Percentiles rank a stretch among this genome's conserved stretches.
Conservation (phyloP, 805 yeast species). For the Maudiozyma bulderi region DNA sequence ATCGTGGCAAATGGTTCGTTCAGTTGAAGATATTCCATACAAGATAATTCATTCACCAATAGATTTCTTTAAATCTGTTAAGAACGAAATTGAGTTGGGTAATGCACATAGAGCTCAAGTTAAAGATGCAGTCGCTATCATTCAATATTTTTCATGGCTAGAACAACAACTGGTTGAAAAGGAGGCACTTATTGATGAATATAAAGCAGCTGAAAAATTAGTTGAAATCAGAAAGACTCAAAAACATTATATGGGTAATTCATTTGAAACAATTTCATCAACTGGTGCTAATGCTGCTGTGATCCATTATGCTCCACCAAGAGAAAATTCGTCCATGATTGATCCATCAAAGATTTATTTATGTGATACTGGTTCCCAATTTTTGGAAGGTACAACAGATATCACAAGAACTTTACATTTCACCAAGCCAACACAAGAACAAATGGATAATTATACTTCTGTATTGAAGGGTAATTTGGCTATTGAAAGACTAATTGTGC, state of each 20-base stretch:
- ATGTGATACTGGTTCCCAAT: conserved; percentile 89
- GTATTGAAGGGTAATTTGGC: conserved; percentile 90
- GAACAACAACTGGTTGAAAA: conserved; percentile 43
- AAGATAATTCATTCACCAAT: conserved; percentile 48
- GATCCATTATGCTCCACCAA: conserved; percentile 66
- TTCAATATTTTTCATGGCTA: conserved; percentile 75
- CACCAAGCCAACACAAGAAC: conserved; percentile 44
- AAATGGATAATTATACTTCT: conserved; percentile 60
- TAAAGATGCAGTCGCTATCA: conserved; percentile 73
- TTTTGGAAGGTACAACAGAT: conserved; percentile 90
- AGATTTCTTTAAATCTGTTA: conserved; percentile 60
- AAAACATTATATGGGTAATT: conserved; percentile 53
- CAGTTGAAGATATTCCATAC: conserved; percentile 26
- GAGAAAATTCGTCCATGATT: conserved; percentile 46
- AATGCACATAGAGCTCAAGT: conserved; percentile 71
- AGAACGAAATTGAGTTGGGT: conserved; percentile 59
- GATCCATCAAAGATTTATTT: conserved; percentile 62
- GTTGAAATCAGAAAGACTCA: conserved; percentile 43
- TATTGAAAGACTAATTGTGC: conserved; percentile 70
- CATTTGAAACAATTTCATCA: conserved; percentile 70
- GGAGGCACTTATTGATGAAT: conserved; percentile 46
- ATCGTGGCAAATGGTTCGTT: conserved; percentile 59
- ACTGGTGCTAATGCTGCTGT: conserved; percentile 69
- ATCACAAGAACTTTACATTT: conserved; percentile 84
- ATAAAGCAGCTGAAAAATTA: conserved; percentile 53